Evolutionary conservation across 345 rosid species (phyloP), one percentile per base, ranked within the genome.

Genomic region (Brassica incana): DNA sequence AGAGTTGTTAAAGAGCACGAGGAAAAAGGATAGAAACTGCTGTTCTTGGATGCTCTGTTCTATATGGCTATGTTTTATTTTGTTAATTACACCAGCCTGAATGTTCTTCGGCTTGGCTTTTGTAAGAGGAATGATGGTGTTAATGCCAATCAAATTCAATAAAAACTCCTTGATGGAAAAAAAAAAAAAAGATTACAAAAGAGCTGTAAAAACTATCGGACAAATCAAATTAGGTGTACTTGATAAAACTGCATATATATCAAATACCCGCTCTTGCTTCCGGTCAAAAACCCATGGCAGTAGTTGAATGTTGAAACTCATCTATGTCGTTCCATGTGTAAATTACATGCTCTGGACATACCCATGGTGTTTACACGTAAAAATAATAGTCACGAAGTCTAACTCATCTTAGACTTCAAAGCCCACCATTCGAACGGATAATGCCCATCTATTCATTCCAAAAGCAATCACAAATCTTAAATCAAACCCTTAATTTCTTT

Each of bases 221-320:
- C 36, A 15, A 29, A 29, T 29, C 35, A 16, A 27, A 27, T 5
- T 62, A 29, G 5, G 7, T 23, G 65, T 4, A 25, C 15, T 10
- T 61, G 5, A 27, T 12, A 63, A 63, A 29, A 63, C 10, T 29
- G 12, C 4, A 64, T 16, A 36, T 35, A 3, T 68, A 32, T 45
- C 72, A 45, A 68, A 48, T 25, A 45, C 23, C 60, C 23, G 58
- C 35, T 9, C 63, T 58, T 68, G 72, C 59, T 25, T 68, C 12
- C 27, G 38, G 72, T 23, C 72, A 67, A 65, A 63, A 45, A 33
- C 58, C 58, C 58, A 50, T 50, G 58, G 8, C 18, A 50, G 58
- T 14, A 50, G 18, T 50, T 50, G 58, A 50, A 50, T n/a, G 58
- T 50, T 50, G 58, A 50, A 50, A 14, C 58, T 50, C 16, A 1